phyloP scores from a whole-genome alignment of 23 red algal species.

The Gracilaria gracilis region DNA sequence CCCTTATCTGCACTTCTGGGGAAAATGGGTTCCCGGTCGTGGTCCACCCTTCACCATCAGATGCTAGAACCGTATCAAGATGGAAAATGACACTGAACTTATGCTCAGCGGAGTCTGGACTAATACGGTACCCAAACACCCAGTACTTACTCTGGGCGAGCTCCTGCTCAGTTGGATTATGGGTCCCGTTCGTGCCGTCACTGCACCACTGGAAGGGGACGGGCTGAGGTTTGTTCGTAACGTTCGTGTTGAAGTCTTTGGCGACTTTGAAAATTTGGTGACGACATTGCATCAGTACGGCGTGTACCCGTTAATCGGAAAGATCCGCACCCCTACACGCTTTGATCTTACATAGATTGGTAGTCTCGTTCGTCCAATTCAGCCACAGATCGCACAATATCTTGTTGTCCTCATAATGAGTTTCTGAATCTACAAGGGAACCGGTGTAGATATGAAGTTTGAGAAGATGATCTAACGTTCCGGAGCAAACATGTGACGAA shows the following conservation, averaged over 20 bases:
- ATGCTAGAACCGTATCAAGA: constrained; percentile 58
- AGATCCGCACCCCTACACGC: constrained; percentile 24
- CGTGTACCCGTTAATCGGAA: constrained; percentile 6
- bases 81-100: constrained; percentile 45
- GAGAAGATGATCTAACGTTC: too few relatives aligned
- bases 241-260: constrained; percentile 7
- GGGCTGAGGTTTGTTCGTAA: constrained; percentile 19
- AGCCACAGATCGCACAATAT: constrained; percentile 14
- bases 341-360: constrained; percentile 31
- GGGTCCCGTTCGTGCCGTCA: constrained; percentile 14
- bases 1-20: neutral
- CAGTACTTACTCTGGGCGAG: neutral
- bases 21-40: too few relatives aligned
- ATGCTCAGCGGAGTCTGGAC: constrained; percentile 29
- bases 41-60: constrained; percentile 23
- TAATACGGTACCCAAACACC: constrained; percentile 53
- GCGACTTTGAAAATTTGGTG: neutral
- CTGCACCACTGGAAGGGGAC: constrained; percentile 21
- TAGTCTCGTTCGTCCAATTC: constrained; percentile 39
- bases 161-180: constrained; percentile 12
- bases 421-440: neutral
- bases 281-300: constrained; percentile 10
- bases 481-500: too few relatives aligned
- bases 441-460: neutral
- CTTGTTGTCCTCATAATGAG: neutral